A percentile compares a stretch with the other conserved stretches of the same genome.
These are phyloP conservation scores for Aethionema arabicum DNA, from an alignment of 345 rosid genomes.

Conservation along the genomic window DNA sequence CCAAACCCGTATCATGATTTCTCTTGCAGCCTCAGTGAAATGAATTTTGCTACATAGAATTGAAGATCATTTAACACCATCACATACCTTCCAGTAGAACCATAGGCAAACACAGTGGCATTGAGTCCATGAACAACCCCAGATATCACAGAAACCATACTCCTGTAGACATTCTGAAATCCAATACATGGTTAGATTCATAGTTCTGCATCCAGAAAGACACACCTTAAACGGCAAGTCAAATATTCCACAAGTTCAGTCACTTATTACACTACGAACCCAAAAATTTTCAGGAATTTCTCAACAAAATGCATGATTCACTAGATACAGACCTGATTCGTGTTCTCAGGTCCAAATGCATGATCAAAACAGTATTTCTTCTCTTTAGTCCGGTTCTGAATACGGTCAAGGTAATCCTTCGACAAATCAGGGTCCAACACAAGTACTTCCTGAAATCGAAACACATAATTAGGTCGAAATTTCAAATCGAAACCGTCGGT, in stretches of 20 bases:
- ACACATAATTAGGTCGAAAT: slow-evolving; percentile 25
- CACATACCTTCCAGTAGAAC: slow-evolving; percentile 94
- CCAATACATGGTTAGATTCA: slow-evolving; percentile 25
- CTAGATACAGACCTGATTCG: slow-evolving; percentile 45
- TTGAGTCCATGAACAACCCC: slow-evolving; percentile 94
- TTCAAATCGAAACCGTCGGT: slow-evolving; percentile 9
- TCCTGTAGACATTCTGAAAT: slow-evolving; percentile 65
- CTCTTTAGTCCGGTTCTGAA: slow-evolving; percentile 84
- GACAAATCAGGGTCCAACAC: slow-evolving; percentile 84
- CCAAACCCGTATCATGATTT: slow-evolving; percentile 2
- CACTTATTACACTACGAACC: slow-evolving; percentile 20
- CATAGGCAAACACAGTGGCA: slow-evolving; percentile 93
- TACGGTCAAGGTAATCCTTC: slow-evolving; percentile 79
- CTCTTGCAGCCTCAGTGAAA: not conserved
- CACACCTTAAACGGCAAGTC: slow-evolving; percentile 31
- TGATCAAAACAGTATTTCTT: slow-evolving; percentile 81
- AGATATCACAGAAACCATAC: slow-evolving; percentile 67
- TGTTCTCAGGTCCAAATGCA: slow-evolving; percentile 66
- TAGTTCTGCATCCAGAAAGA: slow-evolving; percentile 6
- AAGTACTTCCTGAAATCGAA: slow-evolving; percentile 60
- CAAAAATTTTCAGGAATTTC: not conserved
- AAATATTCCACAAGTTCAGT: slow-evolving; percentile 5
- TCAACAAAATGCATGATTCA: slow-evolving; percentile 25
- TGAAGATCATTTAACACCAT: slow-evolving; percentile 1
- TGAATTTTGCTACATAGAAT: not conserved